These are phyloP conservation scores for Myotisia sp. DNA, from an alignment of 2,329 filamentous ascomycete genomes.

Conservation along the genomic window DNA sequence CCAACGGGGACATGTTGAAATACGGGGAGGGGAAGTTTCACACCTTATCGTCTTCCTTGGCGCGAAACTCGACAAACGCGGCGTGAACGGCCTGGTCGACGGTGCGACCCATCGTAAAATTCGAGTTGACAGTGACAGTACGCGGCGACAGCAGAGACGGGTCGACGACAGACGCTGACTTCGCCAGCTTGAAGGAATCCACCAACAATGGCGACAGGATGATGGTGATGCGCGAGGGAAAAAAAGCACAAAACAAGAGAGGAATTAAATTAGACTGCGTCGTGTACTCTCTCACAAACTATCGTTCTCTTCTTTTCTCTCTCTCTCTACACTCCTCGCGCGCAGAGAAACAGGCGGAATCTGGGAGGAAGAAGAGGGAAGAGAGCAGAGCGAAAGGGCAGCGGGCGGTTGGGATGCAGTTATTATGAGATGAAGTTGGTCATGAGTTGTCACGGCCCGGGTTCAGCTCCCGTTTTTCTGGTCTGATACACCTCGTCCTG, in stretches of 20 bases:
- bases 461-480: too few relatives aligned
- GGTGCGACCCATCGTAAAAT: slow-evolving; percentile 33
- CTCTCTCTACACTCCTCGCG: not conserved
- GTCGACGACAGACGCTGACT: slow-evolving; percentile 13
- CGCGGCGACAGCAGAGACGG: slow-evolving; percentile 14
- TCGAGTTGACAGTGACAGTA: slow-evolving; percentile 11
- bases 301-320: not conserved
- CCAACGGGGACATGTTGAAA: slow-evolving; percentile 20
- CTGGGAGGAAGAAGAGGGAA: not conserved
- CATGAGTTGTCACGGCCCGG: too few relatives aligned
- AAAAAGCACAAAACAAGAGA: too few relatives aligned
- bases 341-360: not conserved
- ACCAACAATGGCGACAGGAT: slow-evolving; percentile 3
- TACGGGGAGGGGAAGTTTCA: slow-evolving; percentile 20
- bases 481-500: slow-evolving; percentile 9
- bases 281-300: too few relatives aligned
- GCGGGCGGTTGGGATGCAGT: too few relatives aligned
- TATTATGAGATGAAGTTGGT: too few relatives aligned
- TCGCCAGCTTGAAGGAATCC: slow-evolving; percentile 2
- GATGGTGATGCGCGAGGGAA: not conserved
- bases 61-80: slow-evolving; percentile 40
- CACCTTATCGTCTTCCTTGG: slow-evolving; percentile 39
- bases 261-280: too few relatives aligned
- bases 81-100: slow-evolving; percentile 40
- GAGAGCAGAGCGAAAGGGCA: slow-evolving; percentile 5